Evolutionary conservation across 352 stramenopile species (phyloP), one percentile per base, ranked within the genome.

Genomic region (Phytophthora sansomeana): DNA sequence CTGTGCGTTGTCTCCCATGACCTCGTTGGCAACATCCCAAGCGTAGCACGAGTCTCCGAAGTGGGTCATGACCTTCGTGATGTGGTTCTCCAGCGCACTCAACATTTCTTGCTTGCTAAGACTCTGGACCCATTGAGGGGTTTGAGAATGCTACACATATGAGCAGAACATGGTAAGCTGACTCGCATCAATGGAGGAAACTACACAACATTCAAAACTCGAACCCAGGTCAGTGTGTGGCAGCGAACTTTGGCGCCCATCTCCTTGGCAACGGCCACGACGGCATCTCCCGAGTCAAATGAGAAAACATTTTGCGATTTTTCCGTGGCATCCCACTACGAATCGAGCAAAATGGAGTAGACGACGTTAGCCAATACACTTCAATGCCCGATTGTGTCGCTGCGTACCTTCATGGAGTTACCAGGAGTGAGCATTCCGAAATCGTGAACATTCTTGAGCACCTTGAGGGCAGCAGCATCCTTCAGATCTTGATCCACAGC

Each of bases 11-110:
- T 77, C 64, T 17, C 54, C 69, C 66, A 74, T 74, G 21, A 74
- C 66, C 19, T 77, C 69, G 35, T 77, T 77, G 16, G 67, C 69
- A n/a, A 77, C 69, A 14, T 77, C 69, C 64, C 64, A 74, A 1
- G 69, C 69, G 17, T 74, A 77, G 14, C 69, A 77, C 4, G 58
- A 51, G 29, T 77, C 69, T 1, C 69, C 69, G 8, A 72, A 77
- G 49, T 77, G 58, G 0, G 65, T 74, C 59, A 74, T 74, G 2
- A 69, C 65, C 21, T 74, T 58, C 26, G 65, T 74, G 32, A 77
- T 74, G 59, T 77, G 69, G 50, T 74, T 77, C 14, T 66, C 56
- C n/a, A 77, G 41, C 0, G 65, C 69, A 42, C 39, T 63, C 4
- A 77, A 49, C 63, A 77, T 58, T 9, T 73, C 54, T 1, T 26